Conservation (phyloP, 352 stramenopile genomes). For the Globisporangium cederbergense region DNA sequence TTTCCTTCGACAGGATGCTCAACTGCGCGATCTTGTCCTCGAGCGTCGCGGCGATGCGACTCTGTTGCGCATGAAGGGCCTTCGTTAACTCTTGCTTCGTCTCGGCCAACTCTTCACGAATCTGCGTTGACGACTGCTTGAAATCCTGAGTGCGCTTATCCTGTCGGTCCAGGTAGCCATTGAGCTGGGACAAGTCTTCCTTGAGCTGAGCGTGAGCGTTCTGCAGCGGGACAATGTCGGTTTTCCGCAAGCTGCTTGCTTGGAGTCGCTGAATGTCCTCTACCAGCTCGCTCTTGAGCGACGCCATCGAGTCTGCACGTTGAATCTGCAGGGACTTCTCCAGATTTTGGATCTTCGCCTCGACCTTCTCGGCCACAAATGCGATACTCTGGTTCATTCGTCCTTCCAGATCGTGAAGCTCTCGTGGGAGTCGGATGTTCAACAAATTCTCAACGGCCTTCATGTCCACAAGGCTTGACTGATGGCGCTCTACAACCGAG, state of each 20-base stretch:
- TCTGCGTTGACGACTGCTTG: conserved; percentile 37
- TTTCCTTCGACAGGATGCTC: conserved; percentile 35
- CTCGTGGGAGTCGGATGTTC: conserved; percentile 58
- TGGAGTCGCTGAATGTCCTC: conserved; percentile 61
- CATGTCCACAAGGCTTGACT: conserved; percentile 48
- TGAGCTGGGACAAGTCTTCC: conserved; percentile 58
- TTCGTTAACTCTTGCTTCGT: conserved; percentile 57
- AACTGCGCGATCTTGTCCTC: conserved; percentile 60
- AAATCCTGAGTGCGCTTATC: conserved; percentile 60
- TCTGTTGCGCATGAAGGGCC: conserved; percentile 48
- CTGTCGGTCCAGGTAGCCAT: conserved; percentile 50
- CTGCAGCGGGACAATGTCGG: conserved; percentile 48
- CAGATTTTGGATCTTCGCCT: conserved; percentile 52
- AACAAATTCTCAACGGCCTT: conserved; percentile 67
- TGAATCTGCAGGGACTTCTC: conserved; percentile 53
- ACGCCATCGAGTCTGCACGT: conserved; percentile 42
- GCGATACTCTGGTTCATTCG: conserved; percentile 51
- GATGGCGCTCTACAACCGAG: conserved; percentile 46
- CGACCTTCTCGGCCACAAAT: conserved; percentile 65
- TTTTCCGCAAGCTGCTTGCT: conserved; percentile 39
- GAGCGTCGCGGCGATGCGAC: conserved; percentile 33
- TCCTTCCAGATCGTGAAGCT: conserved; percentile 72
- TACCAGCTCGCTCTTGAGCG: conserved; percentile 52
- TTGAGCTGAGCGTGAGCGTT: conserved; percentile 58
- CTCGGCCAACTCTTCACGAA: conserved; percentile 54